Evolutionary conservation across 1,284 basidiomycete genomes (phyloP).

Genomic region (Takashimella tepidaria): DNA sequence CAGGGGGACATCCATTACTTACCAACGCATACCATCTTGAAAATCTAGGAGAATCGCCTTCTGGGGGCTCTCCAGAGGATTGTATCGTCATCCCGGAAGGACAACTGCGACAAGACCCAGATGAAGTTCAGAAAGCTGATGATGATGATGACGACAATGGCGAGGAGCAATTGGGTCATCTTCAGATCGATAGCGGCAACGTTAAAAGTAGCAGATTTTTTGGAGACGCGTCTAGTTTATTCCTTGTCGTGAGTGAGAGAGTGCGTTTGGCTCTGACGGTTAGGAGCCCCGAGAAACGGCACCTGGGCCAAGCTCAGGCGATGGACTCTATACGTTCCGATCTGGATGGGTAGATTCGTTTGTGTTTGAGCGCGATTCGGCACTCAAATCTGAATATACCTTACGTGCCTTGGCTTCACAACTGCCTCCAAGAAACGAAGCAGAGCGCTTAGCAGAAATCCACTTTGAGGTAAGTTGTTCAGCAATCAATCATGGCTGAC

Average conservation of each 20-base stretch:
- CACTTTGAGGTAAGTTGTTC: constrained; percentile 12
- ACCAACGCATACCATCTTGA: constrained; percentile 11
- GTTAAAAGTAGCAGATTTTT: constrained; percentile 11
- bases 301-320: neutral
- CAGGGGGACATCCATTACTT: constrained; percentile 13
- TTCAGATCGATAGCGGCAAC: constrained; percentile 7
- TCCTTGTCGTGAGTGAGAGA: constrained; percentile 10
- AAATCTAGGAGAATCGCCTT: neutral
- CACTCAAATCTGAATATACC: constrained; percentile 5
- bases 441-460: constrained; percentile 3
- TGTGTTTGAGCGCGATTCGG: constrained; percentile 13
- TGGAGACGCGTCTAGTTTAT: constrained; percentile 17
- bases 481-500: neutral
- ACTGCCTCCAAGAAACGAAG: constrained; percentile 11
- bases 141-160: neutral
- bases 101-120: no score
- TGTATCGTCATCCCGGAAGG: no score
- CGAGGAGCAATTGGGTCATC: constrained; percentile 5
- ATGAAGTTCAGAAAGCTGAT: neutral
- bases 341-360: constrained; percentile 16
- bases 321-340: constrained; percentile 9
- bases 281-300: neutral
- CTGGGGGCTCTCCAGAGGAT: neutral
- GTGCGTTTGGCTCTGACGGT: neutral
- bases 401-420: constrained; percentile 5